A percentile compares a stretch with the other conserved stretches of the same genome.
phyloP scores from a whole-genome alignment of 176 grass and related monocot species.

The Leersia perrieri region DNA sequence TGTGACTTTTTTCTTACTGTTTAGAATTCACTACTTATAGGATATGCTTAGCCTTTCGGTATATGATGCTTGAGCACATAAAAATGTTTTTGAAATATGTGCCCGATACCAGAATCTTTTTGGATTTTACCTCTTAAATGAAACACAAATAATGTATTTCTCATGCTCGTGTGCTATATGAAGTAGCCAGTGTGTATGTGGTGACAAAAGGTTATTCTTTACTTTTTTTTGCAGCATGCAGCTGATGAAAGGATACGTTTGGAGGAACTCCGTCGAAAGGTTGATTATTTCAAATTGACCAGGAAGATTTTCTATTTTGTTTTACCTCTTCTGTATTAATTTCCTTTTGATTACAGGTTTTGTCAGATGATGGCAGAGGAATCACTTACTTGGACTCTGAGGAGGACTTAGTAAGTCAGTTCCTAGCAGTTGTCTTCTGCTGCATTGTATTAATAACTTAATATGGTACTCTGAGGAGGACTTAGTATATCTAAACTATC shows the following conservation, averaged over 20 bases:
- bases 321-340: constrained; percentile 13
- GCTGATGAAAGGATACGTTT: constrained; percentile 96
- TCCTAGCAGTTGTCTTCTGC: constrained; percentile 19
- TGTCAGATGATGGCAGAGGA: constrained; percentile 62
- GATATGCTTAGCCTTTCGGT: neutral
- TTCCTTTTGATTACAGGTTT: constrained; percentile 52
- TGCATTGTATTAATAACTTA: constrained; percentile 9
- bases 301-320: constrained; percentile 19
- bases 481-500: neutral
- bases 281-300: constrained; percentile 35
- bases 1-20: neutral
- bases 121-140: neutral
- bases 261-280: constrained; percentile 85
- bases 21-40: neutral
- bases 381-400: constrained; percentile 69
- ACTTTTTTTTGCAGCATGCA: constrained; percentile 70
- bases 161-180: neutral
- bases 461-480: neutral
- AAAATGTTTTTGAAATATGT: neutral
- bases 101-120: neutral
- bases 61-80: neutral
- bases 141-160: constrained; percentile 2
- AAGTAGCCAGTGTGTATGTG: constrained; percentile 9
- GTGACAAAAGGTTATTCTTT: constrained; percentile 1
- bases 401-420: constrained; percentile 70